Evolutionary conservation across 805 yeast genomes (phyloP), one percentile per base, ranked within the genome.

Genomic region (Ogataea pignaliae): DNA sequence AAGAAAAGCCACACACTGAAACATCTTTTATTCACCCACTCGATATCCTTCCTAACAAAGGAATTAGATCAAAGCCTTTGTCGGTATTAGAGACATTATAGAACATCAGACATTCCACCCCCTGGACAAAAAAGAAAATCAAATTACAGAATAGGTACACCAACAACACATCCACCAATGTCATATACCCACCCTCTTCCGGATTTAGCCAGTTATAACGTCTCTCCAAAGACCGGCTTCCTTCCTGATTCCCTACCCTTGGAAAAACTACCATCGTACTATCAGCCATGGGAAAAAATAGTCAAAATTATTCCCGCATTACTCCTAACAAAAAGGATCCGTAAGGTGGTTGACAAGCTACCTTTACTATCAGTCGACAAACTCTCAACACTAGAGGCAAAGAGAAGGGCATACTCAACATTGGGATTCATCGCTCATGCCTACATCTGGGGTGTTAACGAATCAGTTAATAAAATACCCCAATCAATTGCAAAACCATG

Each of bases 381-480:
- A 5, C 66, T 84, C 31, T 48, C 61, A 18, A 38, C 70, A 5
- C 73, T 67, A 34, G 69, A 69, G 10, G 83, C 87, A 52, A 72
- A 73, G 59, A 75, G 95, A 60, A 73, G 97, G 54, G 97, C 97
- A 0, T 86, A 86, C 63, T 80, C 85, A 14, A 68, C 88, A 2
- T 70, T 90, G 28, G 83, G 91, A 11, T 90, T 89, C 56, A 63
- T 91, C 37, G 76, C 88, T 2, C 96, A 90, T 63, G 95, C 93
- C 1, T 90, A 90, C 59, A 81, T 90, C 18, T 90, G 98, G 98
- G 84, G 88, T 1, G 78, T 78, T 16, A 79, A 78, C 43, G 61
- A 63, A 38, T 85, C 95, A 14, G 63, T 66, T 11, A 82, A 84
- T 47, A 69, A 64, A 35, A 63, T 91, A 13, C 97, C 97, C 0